Base-by-base conservation (phyloP, 176 grass and related monocot genomes). In the Themeda triandra region DNA sequence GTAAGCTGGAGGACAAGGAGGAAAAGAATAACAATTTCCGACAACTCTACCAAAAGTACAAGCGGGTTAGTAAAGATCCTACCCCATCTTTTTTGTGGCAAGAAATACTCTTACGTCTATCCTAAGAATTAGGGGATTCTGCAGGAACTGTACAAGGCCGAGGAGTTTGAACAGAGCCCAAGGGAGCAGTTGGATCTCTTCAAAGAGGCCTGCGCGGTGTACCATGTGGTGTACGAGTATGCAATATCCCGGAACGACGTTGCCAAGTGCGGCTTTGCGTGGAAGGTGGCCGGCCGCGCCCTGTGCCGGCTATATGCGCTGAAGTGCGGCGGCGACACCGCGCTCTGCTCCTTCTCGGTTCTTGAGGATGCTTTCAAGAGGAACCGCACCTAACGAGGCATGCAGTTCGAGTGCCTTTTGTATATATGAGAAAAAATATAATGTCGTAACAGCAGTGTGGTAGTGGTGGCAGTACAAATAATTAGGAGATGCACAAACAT, bases 221-320 rank as follows among this genome's bases (percentile, higher is more conserved):
- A 94, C 66, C 69, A 79, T 29, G 73, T 94, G 9, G 86, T 73
- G 13, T 97, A 92, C 41, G 56, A 76, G 53, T 17, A 82, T 10
- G 89, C 91, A 9, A 23, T 42, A 13, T 11, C 1, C 17, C 5
- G n/a, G 13, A 10, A 23, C 2, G 56, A 60, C 1, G 81, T 82
- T 14, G 6, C 21, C 29, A 80, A 67, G 66, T 96, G 91, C 19
- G 77, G 79, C 44, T 91, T 93, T 71, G 81, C 81, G 18, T 96
- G 94, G 94, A 87, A 84, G 37, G 94, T 96, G 23, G 94, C 89
- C 0, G 91, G 94, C 8, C 66, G 27, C 0, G 91, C 86, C 10
- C 19, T 96, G 29, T 93, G 91, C 45, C 18, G 66, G 39, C 11
- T 78, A 21, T 76, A 81, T 35, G 12, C 0, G 1, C 19, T 53